Evolutionary conservation across 257 asterid genomes (phyloP), one percentile per base, ranked within the genome.

Genomic region (Nicotiana sylvestris): DNA sequence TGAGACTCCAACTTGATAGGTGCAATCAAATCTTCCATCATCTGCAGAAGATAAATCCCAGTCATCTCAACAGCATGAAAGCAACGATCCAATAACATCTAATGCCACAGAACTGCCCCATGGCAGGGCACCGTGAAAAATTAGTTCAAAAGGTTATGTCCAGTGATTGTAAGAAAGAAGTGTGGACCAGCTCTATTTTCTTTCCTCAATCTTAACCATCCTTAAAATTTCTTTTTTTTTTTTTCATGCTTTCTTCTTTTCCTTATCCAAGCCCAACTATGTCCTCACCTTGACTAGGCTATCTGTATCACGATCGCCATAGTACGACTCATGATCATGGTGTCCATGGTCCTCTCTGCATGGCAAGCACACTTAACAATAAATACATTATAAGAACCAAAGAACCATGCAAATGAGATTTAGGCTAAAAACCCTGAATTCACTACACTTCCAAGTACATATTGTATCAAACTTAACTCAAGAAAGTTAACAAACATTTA

Each of bases 281-380:
- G 80, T 79, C 84, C 94, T 89, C 88, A 96, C 99, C 97, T 88
- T 90, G 83, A 94, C 94, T 53, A 96, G 91, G 89, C 86, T 93
- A 18, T 93, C 95, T 15, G 97, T 93, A 87, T 96, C 98, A 76
- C 98, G 94, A 87, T 96, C 98, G 2, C 99, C 99, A 89, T 96
- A 94, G 88, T 96, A 96, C 10, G 99, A 88, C 87, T 96, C 99
- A 51, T 96, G 98, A 9, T 94, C 96, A 77, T 94, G 99, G 89
- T 92, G 98, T 61, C 98, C 98, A 79, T 92, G 96, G 60, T 91
- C 93, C 21, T 91, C 98, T 84, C 98, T 96, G 92, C 39, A 80
- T 74, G 17, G 66, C 70, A 68, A 83, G 11, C 35, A 21, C 56
- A 66, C 39, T 76, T 78, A 84, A 72, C 46, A 76, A 79, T 49